Conservation (phyloP, 805 yeast genomes). For the Candida krabiensis region DNA sequence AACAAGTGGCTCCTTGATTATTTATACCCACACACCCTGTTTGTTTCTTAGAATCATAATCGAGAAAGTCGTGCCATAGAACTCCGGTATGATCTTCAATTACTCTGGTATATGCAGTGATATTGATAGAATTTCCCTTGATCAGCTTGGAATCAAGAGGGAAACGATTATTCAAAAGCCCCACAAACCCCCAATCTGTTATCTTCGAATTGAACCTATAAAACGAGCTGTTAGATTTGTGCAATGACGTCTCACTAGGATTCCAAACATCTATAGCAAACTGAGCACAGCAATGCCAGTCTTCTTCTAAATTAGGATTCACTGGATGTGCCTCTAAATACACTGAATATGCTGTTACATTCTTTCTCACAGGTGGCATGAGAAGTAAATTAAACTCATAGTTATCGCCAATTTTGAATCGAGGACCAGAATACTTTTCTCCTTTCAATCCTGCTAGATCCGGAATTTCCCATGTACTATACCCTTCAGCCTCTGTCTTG, state of each 20-base stretch:
- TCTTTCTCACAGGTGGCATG: conserved; percentile 71
- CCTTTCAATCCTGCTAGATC: conserved; percentile 33
- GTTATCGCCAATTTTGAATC: conserved; percentile 54
- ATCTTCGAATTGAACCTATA: conserved; percentile 77
- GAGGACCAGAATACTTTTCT: conserved; percentile 40
- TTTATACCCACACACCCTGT: conserved; percentile 92
- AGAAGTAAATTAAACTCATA: conserved; percentile 68
- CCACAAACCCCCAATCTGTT: conserved; percentile 95
- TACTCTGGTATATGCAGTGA: conserved; percentile 75
- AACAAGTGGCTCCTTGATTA: conserved; percentile 98
- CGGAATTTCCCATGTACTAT: conserved; percentile 40
- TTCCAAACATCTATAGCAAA: conserved; percentile 84
- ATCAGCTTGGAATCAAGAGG: conserved; percentile 27
- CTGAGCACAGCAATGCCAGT: conserved; percentile 91
- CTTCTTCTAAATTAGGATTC: conserved; percentile 29
- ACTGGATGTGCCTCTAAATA: conserved; percentile 75
- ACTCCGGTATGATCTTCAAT: conserved; percentile 92
- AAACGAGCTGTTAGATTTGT: conserved; percentile 60
- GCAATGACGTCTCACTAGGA: conserved; percentile 66
- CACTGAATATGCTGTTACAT: conserved; percentile 59
- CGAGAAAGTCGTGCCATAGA: conserved; percentile 83
- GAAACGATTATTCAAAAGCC: conserved; percentile 60
- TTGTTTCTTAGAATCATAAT: conserved; percentile 80
- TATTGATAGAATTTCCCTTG: conserved; percentile 57
- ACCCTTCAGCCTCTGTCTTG: conserved; percentile 29